Evolutionary conservation across 352 stramenopile species (phyloP), one percentile per base, ranked within the genome.

Genomic region (Globisporangium splendens): DNA sequence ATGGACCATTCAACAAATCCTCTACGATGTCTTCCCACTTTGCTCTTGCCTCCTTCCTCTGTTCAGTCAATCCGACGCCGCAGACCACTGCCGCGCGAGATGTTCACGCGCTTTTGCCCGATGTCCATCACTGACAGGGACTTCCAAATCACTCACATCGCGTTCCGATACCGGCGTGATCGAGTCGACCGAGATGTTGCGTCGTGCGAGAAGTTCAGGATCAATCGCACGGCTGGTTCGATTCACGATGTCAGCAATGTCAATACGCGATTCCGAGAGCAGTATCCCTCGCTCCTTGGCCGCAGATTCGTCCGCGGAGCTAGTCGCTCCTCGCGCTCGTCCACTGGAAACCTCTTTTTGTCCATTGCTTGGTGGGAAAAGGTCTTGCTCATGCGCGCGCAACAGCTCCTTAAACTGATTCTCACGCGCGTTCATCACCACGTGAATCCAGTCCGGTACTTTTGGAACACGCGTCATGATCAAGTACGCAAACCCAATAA

Each of bases 321-420:
- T 17, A 20, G 12, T 48, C 39, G 12, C 17, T 43, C n/a, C 15
- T 44, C 21, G 12, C 31, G 2, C 52, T 56, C 38, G 5, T 38
- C 47, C 22, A 22, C 46, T 38, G 31, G 10, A 11, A 10, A 21
- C 11, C 13, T 46, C 46, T 41, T 55, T 33, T 31, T 65, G 38
- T 4, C 44, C 24, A 46, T 17, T 22, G 8, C 20, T 12, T 1
- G 59, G 57, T 58, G 71, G 73, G 21, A 86, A 83, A 12, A 88
- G 51, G 8, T 81, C 64, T 13, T 69, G 53, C 59, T 90, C 80
- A 44, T 83, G 72, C 22, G 63, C 57, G 18, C 76, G 65, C 35
- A 90, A 46, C 17, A 90, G 38, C 52, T 68, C 65, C 58, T 90
- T 90, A 50, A 90, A 88, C 51, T 85, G 72, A 15, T 79, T 82